Evolutionary conservation across 2,329 filamentous ascomycete genomes (phyloP), one percentile per base, ranked within the genome.

Genomic region (Botryotinia narcissicola): DNA sequence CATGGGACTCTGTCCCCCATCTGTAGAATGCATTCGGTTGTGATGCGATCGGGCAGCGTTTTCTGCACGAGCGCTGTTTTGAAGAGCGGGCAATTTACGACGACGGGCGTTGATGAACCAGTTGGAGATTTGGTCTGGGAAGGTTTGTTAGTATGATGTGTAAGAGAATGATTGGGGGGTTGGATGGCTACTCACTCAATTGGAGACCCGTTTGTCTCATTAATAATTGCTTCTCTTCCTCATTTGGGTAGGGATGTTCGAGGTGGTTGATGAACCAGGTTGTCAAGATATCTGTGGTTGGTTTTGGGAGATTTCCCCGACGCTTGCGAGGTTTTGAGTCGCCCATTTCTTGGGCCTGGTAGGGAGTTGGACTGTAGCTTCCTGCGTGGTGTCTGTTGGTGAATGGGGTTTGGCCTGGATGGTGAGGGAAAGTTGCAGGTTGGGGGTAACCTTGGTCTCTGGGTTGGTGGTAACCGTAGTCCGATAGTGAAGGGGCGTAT

Each of bases 241-340:
- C 93, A 7, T 90, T 94, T 1, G 94, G 94, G 80, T 97, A 97
- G 0, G 94, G 93, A 79, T 96, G 93, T 74, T 90, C 86, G 12
- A 94, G 82, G 81, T 96, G 92, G n/a, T 87, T 86, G 70, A 90
- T 83, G 77, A 97, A 95, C 94, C 94, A 97, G 0, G 88, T 85
- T 71, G 92, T 89, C 59, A 97, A 85, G 77, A 93, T 91, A 80
- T 95, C 92, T 0, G 94, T 97, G 0, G 93, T 93, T 72, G 94
- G 92, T 80, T 97, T 97, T n/a, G 94, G 94, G 4, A 97, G 85
- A 79, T 97, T 97, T 1, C 94, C 94, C 57, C 94, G 87, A 70
- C 94, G 87, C 81, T 89, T 91, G 46, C 88, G 73, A 62, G 76
- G 77, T 59, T 78, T 78, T 48, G 29, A 76, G 22, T 79, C 79